phyloP scores from a whole-genome alignment of 768 basidiomycete species.

The Tephrocybe sp. region DNA sequence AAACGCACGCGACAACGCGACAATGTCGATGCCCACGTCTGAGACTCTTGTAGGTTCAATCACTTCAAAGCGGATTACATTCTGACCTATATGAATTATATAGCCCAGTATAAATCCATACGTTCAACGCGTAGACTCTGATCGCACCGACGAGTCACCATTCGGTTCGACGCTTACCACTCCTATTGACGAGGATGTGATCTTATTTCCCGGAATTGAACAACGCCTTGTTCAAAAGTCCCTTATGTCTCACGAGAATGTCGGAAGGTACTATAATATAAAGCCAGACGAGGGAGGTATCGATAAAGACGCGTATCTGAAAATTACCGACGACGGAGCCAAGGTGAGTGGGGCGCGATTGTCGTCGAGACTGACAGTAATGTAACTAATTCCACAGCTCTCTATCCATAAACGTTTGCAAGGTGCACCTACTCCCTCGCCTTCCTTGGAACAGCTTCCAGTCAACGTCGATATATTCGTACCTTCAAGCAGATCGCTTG shows the following conservation, averaged over 20 bases:
- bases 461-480: neutral
- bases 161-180: conserved; percentile 42
- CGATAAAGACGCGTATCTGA: neutral
- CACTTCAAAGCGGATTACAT: too few species aligned
- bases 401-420: neutral
- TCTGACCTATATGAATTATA: too few species aligned
- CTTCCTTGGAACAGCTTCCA: neutral
- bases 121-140: conserved; percentile 31
- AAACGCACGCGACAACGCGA: too few species aligned
- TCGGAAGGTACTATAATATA: neutral
- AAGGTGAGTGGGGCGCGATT: conserved; percentile 3
- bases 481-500: neutral
- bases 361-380: neutral
- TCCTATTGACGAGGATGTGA: conserved; percentile 36
- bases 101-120: too few species aligned
- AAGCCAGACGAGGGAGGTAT: neutral
- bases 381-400: neutral
- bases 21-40: neutral
- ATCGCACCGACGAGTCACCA: conserved; percentile 40
- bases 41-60: neutral
- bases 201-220: conserved; percentile 15
- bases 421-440: neutral
- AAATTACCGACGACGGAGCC: neutral
- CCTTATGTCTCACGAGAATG: neutral
- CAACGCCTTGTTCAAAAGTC: conserved; percentile 11